Evolutionary conservation across 345 rosid species (phyloP).

Genomic region (Eucalyptus fibrosa): DNA sequence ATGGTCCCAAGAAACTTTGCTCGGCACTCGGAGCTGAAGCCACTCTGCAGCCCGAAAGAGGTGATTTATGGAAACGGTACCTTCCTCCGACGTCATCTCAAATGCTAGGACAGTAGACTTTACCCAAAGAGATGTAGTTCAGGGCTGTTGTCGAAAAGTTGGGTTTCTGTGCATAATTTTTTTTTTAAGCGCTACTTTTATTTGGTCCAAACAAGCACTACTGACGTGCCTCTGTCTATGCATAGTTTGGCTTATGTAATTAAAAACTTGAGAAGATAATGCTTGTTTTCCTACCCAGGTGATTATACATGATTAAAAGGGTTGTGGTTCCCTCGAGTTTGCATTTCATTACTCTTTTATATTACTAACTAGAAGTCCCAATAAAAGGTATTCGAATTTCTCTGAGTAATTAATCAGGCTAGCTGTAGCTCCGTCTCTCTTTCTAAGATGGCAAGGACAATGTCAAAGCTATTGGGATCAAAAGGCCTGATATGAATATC

Average conservation of each 20-base stretch:
- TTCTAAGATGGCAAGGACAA: not conserved
- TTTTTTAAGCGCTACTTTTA: not conserved
- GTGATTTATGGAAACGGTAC: slow-evolving; percentile 15
- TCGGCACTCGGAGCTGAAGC: not conserved
- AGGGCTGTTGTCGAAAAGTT: not conserved
- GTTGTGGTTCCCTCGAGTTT: not conserved
- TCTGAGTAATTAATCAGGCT: not conserved
- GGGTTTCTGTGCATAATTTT: not conserved
- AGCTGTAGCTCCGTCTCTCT: not conserved
- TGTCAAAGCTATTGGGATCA: not conserved
- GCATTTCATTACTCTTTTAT: not conserved
- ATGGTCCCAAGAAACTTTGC: slow-evolving; percentile 17
- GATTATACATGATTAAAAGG: not conserved
- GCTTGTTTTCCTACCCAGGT: not conserved
- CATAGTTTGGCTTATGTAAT: not conserved
- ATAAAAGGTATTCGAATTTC: rapidly evolving
- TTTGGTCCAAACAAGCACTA: not conserved
- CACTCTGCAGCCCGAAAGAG: not conserved
- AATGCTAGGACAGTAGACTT: slow-evolving; percentile 6
- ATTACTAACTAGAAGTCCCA: not conserved
- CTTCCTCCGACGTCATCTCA: slow-evolving; percentile 14
- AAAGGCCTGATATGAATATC: not conserved
- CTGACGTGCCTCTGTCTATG: not conserved
- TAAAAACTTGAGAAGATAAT: not conserved
- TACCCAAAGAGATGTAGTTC: not conserved